A percentile compares a stretch with the other conserved stretches of the same genome.
Conservation (phyloP, 495 filamentous ascomycete genomes). For the Talaromyces trachyspermus region DNA sequence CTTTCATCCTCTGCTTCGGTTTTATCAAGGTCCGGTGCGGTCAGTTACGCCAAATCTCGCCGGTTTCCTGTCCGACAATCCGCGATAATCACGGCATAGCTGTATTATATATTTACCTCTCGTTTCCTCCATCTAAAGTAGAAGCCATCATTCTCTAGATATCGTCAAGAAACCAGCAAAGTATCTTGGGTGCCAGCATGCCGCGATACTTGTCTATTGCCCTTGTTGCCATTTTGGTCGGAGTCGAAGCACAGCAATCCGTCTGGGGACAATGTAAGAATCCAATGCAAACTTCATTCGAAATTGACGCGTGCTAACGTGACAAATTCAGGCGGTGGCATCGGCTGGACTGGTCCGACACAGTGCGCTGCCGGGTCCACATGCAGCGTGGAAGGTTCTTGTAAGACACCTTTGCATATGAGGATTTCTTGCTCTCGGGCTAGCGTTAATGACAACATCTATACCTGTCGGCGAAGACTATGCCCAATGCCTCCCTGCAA, state of each 20-base stretch:
- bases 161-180: neutral
- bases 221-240: neutral
- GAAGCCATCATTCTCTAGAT: neutral
- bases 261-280: constrained; percentile 2
- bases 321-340: neutral
- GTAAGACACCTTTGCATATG: neutral
- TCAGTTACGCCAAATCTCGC: too few relatives aligned
- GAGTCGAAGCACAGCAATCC: constrained; percentile 5
- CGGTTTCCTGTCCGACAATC: constrained; percentile 1
- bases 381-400: neutral
- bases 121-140: neutral
- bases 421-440: neutral
- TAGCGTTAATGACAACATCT: neutral
- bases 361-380: neutral
- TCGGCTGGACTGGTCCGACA: neutral
- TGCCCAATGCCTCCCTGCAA: neutral
- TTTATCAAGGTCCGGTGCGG: too few relatives aligned
- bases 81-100: neutral
- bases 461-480: neutral
- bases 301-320: too few relatives aligned
- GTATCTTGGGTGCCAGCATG: neutral
- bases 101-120: neutral
- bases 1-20: too few relatives aligned
- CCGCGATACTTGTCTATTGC: neutral
- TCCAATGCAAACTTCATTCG: too few relatives aligned